Conservation (phyloP, 345 rosid genomes). For the Brassica carinata region DNA sequence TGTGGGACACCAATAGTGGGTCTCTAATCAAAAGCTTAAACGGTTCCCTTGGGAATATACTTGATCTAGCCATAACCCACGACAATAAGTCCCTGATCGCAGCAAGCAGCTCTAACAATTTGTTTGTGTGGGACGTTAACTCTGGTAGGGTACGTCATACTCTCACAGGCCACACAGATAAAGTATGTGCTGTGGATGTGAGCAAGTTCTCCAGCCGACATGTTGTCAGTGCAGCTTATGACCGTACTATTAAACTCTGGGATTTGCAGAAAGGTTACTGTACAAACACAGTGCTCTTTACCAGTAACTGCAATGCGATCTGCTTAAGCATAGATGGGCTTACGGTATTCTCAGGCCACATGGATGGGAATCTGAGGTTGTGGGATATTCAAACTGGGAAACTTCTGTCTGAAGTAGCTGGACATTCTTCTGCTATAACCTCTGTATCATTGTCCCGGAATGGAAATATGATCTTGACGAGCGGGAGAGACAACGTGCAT, state of each 20-base stretch:
- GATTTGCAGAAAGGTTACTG: constrained; percentile 97
- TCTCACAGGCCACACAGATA: constrained; percentile 84
- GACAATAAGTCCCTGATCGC: constrained; percentile 85
- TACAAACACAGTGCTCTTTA: constrained; percentile 81
- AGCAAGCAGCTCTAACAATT: constrained; percentile 93
- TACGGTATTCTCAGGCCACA: constrained; percentile 92
- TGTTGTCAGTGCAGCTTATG: constrained; percentile 90
- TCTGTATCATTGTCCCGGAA: constrained; percentile 70
- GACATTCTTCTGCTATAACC: constrained; percentile 82
- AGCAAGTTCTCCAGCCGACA: constrained; percentile 86
- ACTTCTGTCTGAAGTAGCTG: constrained; percentile 82
- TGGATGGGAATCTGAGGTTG: constrained; percentile 90
- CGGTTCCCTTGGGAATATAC: constrained; percentile 90
- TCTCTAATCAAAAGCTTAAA: constrained; percentile 59
- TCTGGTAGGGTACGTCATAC: constrained; percentile 84
- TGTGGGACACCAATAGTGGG: constrained; percentile 90
- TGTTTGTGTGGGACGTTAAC: constrained; percentile 85
- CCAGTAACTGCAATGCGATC: constrained; percentile 87
- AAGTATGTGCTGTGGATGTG: constrained; percentile 93
- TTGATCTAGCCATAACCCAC: constrained; percentile 78
- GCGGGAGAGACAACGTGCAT: constrained; percentile 93
- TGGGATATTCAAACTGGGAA: constrained; percentile 95
- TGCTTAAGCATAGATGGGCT: constrained; percentile 85
- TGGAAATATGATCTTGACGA: constrained; percentile 72
- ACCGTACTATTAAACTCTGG: constrained; percentile 96